phyloP scores from a whole-genome alignment of 2,329 filamentous ascomycete species.

The Daldinia sp. region DNA sequence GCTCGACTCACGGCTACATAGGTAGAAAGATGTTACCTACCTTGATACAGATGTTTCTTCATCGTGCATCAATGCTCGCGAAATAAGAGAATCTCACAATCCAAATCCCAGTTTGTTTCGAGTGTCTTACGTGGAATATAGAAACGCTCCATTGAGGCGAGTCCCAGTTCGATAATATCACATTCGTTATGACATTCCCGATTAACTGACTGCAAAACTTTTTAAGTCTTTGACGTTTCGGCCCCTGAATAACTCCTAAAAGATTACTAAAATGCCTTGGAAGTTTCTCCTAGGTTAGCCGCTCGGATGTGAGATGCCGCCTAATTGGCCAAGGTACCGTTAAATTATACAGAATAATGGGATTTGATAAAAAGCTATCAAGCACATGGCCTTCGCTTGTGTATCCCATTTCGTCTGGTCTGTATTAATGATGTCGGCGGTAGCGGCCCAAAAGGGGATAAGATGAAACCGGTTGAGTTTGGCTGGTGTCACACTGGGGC shows the following conservation, averaged over 20 bases:
- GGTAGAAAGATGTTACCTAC: background rate
- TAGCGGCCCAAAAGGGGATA: slow-evolving; percentile 37
- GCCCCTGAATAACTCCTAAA: background rate
- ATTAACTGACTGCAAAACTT: background rate
- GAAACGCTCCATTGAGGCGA: slow-evolving; percentile 28
- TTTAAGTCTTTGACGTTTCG: slow-evolving; percentile 2
- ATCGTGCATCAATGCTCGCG: background rate
- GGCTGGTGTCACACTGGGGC: slow-evolving; percentile 47
- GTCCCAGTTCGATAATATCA: slow-evolving; percentile 1
- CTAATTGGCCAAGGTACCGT: background rate
- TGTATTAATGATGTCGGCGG: slow-evolving; percentile 7
- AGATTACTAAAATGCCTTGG: background rate
- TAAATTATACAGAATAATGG: background rate
- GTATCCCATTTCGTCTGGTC: slow-evolving; percentile 16
- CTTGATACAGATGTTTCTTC: background rate
- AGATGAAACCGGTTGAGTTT: slow-evolving; percentile 50
- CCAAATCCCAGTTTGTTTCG: slow-evolving; percentile 23
- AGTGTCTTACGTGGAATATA: slow-evolving; percentile 21
- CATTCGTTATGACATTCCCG: background rate
- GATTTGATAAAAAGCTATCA: background rate
- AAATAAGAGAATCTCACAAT: slow-evolving; percentile 2
- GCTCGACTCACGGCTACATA: background rate
- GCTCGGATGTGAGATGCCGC: slow-evolving; percentile 19
- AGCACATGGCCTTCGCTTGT: slow-evolving; percentile 19
- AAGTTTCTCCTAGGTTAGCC: slow-evolving; percentile 3